These are phyloP conservation scores for Citrullus colocynthis DNA, from an alignment of 306 rosid genomes.

Conservation along the genomic window DNA sequence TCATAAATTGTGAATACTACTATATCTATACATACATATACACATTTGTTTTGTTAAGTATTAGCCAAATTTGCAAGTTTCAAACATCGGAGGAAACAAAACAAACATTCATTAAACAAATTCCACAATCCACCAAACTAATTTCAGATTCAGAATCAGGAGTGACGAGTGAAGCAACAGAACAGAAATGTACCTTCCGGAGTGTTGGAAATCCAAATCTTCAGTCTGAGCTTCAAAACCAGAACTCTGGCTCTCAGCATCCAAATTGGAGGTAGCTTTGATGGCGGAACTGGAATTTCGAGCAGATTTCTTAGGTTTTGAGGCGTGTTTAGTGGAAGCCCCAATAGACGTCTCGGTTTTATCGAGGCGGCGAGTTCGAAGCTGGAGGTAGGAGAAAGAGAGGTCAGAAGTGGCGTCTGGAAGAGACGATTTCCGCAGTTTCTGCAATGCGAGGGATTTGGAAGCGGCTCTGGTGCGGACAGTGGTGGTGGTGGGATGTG, in stretches of 20 bases:
- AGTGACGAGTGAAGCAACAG: background rate
- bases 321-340: constrained; percentile 10
- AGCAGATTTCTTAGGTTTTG: background rate
- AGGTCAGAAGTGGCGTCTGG: constrained; percentile 10
- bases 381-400: constrained; percentile 56
- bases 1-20: background rate
- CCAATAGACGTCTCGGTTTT: background rate
- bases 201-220: constrained; percentile 28
- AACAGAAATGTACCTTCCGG: constrained; percentile 38
- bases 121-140: background rate
- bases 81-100: background rate
- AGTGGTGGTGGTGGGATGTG: constrained; percentile 32
- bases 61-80: background rate
- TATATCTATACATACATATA: background rate
- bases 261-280: constrained; percentile 12
- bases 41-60: background rate
- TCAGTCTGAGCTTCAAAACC: constrained; percentile 12
- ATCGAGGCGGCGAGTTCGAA: constrained; percentile 72
- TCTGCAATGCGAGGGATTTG: constrained; percentile 49
- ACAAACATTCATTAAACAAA: background rate
- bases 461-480: constrained; percentile 63
- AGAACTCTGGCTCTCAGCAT: background rate
- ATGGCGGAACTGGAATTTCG: constrained; percentile 17
- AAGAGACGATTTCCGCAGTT: constrained; percentile 23
- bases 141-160: background rate